phyloP scores from a whole-genome alignment of 108 stramenopile species.

The Nannochloropsis gaditana region DNA sequence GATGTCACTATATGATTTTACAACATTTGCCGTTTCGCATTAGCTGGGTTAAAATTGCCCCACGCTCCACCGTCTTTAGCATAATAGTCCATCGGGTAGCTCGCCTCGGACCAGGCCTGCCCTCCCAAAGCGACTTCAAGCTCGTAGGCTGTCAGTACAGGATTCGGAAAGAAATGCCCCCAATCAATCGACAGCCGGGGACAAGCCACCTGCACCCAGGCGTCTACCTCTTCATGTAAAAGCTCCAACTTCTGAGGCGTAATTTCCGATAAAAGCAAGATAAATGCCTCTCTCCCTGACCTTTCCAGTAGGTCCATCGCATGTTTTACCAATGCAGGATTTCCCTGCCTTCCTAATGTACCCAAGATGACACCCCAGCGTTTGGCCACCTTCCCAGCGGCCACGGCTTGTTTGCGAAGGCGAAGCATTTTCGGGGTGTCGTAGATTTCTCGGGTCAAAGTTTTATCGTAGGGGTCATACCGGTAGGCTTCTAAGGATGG shows the following conservation, averaged over 20 bases:
- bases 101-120: conserved; percentile 48
- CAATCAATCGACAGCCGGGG: conserved; percentile 93
- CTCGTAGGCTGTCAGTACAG: conserved; percentile 62
- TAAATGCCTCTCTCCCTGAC: conserved; percentile 60
- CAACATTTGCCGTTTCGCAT: background rate
- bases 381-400: conserved; percentile 47
- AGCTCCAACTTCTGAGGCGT: conserved; percentile 74
- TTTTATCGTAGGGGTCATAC: conserved; percentile 93
- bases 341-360: conserved; percentile 96
- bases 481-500: conserved; percentile 73
- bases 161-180: conserved; percentile 70
- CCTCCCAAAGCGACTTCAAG: conserved; percentile 50
- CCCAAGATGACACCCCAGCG: conserved; percentile 86
- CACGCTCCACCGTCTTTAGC: conserved; percentile 75
- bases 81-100: conserved; percentile 97
- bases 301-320: conserved; percentile 58
- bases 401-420: conserved; percentile 46
- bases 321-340: conserved; percentile 76
- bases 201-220: conserved; percentile 98
- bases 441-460: conserved; percentile 80
- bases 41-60: conserved; percentile 72
- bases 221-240: conserved; percentile 62
- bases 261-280: conserved; percentile 83
- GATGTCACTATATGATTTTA: background rate
- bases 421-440: conserved; percentile 73